Percentiles rank a stretch among this genome's conserved stretches.
Evolutionary conservation across 2,329 filamentous ascomycete genomes (phyloP).

Genomic region (Penicillium digitatum): DNA sequence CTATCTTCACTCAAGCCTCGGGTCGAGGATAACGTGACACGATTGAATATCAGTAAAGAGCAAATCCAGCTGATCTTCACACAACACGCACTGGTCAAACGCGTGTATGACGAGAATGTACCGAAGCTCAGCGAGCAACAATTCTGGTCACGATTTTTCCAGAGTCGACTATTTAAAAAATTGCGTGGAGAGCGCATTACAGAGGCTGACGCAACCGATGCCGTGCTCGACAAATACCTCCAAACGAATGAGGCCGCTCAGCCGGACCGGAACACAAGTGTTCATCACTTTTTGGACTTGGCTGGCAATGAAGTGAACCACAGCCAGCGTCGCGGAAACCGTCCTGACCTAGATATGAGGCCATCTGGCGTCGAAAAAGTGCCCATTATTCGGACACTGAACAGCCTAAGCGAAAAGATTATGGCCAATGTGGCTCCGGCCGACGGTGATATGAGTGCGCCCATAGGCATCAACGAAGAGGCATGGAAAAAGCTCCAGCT

Average conservation of each 20-base stretch:
- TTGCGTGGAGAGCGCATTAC: conserved; percentile 82
- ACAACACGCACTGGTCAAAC: conserved; percentile 85
- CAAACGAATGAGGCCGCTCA: conserved; percentile 62
- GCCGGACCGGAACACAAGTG: conserved; percentile 52
- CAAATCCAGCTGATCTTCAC: conserved; percentile 90
- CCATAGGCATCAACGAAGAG: conserved; percentile 66
- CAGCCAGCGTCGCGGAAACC: conserved; percentile 80
- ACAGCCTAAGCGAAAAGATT: conserved; percentile 87
- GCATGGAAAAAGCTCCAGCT: conserved; percentile 72
- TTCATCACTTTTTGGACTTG: conserved; percentile 87
- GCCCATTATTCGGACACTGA: conserved; percentile 83
- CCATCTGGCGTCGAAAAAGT: conserved; percentile 70
- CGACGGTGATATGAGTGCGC: conserved; percentile 64
- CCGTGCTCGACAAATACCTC: conserved; percentile 81
- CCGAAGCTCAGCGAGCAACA: conserved; percentile 72
- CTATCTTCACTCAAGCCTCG: conserved; percentile 82
- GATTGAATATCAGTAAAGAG: conserved; percentile 81
- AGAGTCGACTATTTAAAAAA: conserved; percentile 84
- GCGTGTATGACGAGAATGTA: conserved; percentile 89
- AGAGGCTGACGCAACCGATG: conserved; percentile 71
- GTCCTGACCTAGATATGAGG: conserved; percentile 85
- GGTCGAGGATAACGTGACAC: conserved; percentile 68
- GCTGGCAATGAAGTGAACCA: conserved; percentile 94
- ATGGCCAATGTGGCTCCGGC: conserved; percentile 80
- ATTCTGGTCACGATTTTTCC: conserved; percentile 94